Conservation (phyloP, 2,329 filamentous ascomycete genomes). For the Apiospora hydei region DNA sequence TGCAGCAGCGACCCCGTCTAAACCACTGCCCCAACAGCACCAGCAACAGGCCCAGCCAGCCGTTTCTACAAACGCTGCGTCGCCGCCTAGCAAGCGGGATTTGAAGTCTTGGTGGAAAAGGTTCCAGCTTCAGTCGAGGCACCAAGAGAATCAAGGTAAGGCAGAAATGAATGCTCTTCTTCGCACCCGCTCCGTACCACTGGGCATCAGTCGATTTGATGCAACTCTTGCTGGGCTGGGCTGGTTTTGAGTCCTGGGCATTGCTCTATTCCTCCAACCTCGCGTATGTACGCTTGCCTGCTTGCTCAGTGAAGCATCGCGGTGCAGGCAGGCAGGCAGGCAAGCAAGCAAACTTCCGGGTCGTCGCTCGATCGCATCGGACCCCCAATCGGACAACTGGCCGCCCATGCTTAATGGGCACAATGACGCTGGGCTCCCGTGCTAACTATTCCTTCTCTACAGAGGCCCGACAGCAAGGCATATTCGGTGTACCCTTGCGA, state of each 20-base stretch:
- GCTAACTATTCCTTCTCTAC: conserved; percentile 24
- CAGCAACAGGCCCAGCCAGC: conserved; percentile 23
- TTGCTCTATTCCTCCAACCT: background rate
- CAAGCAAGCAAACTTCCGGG: background rate
- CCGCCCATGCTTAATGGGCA: background rate
- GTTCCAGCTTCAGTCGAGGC: conserved; percentile 76
- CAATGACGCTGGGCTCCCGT: conserved; percentile 27
- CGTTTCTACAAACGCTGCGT: conserved; percentile 53
- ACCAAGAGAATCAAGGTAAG: conserved; percentile 53
- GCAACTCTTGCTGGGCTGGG: background rate
- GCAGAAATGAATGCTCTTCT: background rate
- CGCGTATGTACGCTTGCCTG: background rate
- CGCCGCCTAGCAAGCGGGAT: conserved; percentile 85
- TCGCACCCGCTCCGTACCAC: background rate
- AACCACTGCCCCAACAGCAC: conserved; percentile 11
- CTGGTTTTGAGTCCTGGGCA: background rate
- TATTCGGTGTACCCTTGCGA: conserved; percentile 92
- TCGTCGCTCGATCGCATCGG: background rate
- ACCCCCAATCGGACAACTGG: background rate
- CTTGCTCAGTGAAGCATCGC: conserved; percentile 3
- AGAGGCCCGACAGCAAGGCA: conserved; percentile 70
- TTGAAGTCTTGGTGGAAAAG: conserved; percentile 97
- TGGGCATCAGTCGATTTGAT: background rate
- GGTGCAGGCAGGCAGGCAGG: background rate
- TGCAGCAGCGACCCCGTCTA: conserved; percentile 35